phyloP scores from a whole-genome alignment of 176 grass and related monocot genomes.

The Oryza coarctata region DNA sequence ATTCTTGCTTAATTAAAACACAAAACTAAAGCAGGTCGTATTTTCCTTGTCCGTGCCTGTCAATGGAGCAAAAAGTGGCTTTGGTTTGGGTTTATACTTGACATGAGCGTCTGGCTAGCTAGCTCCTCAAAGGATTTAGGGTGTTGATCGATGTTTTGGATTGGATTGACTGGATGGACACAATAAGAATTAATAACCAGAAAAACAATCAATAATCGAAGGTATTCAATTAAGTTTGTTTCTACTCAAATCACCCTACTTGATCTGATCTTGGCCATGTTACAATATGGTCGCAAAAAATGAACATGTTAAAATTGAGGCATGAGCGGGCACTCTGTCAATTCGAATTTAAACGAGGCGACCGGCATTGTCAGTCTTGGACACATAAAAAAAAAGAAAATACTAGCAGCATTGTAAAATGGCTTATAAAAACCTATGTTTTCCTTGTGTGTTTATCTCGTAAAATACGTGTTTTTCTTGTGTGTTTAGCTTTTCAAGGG shows the following conservation, averaged over 20 bases:
- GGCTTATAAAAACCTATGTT: too few species aligned
- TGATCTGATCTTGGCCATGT: not conserved
- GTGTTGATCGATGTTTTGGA: not conserved
- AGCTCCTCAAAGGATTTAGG: not conserved
- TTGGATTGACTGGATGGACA: not conserved
- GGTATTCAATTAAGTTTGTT: not conserved
- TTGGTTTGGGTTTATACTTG: not conserved
- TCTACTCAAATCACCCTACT: not conserved
- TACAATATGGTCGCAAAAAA: too few species aligned
- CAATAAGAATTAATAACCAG: not conserved
- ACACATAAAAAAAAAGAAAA: too few species aligned
- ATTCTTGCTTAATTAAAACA: conserved; percentile 6
- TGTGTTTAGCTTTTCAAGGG: not conserved
- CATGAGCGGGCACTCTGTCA: too few species aligned
- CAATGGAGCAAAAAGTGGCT: not conserved
- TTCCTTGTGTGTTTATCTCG: too few species aligned
- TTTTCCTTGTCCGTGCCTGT: not conserved
- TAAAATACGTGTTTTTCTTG: too few species aligned
- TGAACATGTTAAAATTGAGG: too few species aligned
- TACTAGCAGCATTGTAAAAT: too few species aligned
- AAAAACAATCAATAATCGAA: not conserved
- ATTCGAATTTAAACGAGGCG: too few species aligned
- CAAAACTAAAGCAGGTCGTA: not conserved
- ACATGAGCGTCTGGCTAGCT: conserved; percentile 28
- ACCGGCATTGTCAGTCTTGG: too few species aligned